Conservation (phyloP, 768 basidiomycete genomes). For the Piloderma croceum region DNA sequence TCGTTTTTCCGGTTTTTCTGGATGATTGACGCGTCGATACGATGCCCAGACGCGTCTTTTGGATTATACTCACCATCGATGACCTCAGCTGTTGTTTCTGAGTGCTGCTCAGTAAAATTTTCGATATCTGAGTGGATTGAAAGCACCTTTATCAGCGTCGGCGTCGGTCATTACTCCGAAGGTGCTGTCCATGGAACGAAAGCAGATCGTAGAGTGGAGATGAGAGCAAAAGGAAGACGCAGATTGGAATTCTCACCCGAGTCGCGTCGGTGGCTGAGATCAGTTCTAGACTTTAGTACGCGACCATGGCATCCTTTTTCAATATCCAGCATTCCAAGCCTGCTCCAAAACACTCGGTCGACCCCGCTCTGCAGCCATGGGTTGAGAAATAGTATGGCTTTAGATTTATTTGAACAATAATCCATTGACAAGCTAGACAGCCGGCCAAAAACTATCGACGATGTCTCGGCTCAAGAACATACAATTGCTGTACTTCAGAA, state of each 20-base stretch:
- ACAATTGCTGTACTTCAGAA: slow-evolving; percentile 89
- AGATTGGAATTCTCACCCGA: not conserved
- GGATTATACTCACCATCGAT: slow-evolving; percentile 14
- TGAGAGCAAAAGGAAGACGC: too few species aligned
- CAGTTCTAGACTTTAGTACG: too few species aligned
- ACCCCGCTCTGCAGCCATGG: slow-evolving; percentile 81
- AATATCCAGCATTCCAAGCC: slow-evolving; percentile 33
- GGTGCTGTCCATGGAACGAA: not conserved
- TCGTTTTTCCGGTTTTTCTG: slow-evolving; percentile 36
- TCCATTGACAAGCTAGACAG: slow-evolving; percentile 35
- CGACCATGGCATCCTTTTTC: slow-evolving; percentile 7
- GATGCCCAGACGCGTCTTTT: not conserved
- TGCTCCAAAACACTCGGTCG: slow-evolving; percentile 39
- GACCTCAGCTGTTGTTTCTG: slow-evolving; percentile 13
- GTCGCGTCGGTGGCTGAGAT: slow-evolving; percentile 15
- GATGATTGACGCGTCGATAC: slow-evolving; percentile 25
- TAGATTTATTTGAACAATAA: not conserved
- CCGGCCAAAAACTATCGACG: slow-evolving; percentile 96
- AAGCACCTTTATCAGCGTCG: slow-evolving; percentile 1
- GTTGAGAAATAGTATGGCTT: slow-evolving; percentile 93
- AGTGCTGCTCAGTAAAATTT: slow-evolving; percentile 2
- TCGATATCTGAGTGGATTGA: not conserved
- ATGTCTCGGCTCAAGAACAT: slow-evolving; percentile 96
- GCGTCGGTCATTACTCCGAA: not conserved
- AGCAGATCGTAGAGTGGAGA: too few species aligned